These are phyloP conservation scores for Alternaria triticimaculans DNA, from an alignment of 2,329 filamentous ascomycete species.

Conservation along the genomic window DNA sequence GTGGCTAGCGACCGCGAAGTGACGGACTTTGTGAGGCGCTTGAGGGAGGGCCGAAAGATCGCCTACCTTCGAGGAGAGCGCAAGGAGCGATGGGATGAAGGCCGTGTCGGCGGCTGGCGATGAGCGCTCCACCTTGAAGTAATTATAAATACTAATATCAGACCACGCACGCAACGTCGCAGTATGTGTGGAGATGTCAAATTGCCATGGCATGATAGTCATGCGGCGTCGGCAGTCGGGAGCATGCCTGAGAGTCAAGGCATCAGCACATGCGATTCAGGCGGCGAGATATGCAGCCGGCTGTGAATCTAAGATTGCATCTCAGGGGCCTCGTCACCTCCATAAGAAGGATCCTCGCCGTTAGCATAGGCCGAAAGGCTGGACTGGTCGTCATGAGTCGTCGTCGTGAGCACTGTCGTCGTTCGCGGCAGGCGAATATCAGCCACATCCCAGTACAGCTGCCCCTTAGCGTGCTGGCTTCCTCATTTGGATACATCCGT, in stretches of 20 bases:
- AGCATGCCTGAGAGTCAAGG: neutral
- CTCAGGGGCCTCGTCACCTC: conserved; percentile 10
- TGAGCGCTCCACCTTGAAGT: conserved; percentile 12
- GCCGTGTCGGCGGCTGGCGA: conserved; percentile 92
- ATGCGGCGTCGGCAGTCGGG: neutral
- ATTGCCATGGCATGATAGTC: neutral
- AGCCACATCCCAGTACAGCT: neutral
- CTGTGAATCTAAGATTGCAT: conserved; percentile 1
- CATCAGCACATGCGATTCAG: neutral
- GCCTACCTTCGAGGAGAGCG: conserved; percentile 83
- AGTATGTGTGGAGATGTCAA: neutral
- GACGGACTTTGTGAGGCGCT: conserved; percentile 80
- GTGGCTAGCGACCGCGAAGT: conserved; percentile 80
- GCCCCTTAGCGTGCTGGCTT: neutral
- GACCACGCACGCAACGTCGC: neutral
- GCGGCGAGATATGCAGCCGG: conserved; percentile 1
- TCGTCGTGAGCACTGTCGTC: conserved; percentile 9
- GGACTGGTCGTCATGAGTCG: conserved; percentile 10
- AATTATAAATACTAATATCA: neutral
- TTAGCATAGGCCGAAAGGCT: neutral
- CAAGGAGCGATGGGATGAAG: conserved; percentile 95
- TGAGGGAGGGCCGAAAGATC: conserved; percentile 79
- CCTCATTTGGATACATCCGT: neutral
- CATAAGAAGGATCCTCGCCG: neutral
- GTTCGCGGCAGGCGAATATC: conserved; percentile 7